Base-by-base conservation (phyloP, 2,329 filamentous ascomycete species). In the Xenoacremonium recifei region DNA sequence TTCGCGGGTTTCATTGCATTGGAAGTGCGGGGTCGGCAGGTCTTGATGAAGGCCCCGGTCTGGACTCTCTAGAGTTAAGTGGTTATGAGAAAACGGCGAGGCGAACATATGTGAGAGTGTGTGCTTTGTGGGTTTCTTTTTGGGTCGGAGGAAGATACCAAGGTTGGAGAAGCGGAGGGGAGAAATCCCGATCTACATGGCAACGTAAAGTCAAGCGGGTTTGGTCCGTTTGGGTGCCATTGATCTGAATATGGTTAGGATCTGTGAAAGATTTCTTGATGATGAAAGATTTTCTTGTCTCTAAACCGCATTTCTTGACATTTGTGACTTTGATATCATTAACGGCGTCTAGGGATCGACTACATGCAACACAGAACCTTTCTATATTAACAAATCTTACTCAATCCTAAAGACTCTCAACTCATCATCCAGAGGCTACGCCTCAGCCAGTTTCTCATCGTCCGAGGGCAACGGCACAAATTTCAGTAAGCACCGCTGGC, bases 1-100 rank as follows among this genome's bases (percentile, higher is more conserved):
- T 86, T 91, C 62, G 83, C 87, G 2, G 85, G 83, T 5, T 92
- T 91, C 61, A 66, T 90, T 42, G 79, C 77, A 15, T 76, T 90
- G 21, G 87, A 91, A 65, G 86, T 92, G 6, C 73, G 85, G 49
- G 85, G 86, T 17, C 79, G 86, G 45, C 87, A 87, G 65, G 83
- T 90, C 35, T 68, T 92, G 55, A 70, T 81, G 47, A 89, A 89
- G 68, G 84, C 87, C 16, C 86, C 87, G 12, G 83, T 91, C 21
- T 92, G 81, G 81, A 75, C 75, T 10, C 50, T 83, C n/a, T n/a
- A n/a, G n/a, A n/a, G n/a, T n/a, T n/a, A n/a, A n/a, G n/a, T n/a
- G n/a, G n/a, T n/a, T n/a, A n/a, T n/a, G n/a, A n/a, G n/a, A n/a
- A n/a, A n/a, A n/a, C n/a, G n/a, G n/a, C n/a, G n/a, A n/a, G n/a